Evolutionary conservation across 352 stramenopile genomes (phyloP), one percentile per base, ranked within the genome.

Genomic region (Globisporangium takayamanum): DNA sequence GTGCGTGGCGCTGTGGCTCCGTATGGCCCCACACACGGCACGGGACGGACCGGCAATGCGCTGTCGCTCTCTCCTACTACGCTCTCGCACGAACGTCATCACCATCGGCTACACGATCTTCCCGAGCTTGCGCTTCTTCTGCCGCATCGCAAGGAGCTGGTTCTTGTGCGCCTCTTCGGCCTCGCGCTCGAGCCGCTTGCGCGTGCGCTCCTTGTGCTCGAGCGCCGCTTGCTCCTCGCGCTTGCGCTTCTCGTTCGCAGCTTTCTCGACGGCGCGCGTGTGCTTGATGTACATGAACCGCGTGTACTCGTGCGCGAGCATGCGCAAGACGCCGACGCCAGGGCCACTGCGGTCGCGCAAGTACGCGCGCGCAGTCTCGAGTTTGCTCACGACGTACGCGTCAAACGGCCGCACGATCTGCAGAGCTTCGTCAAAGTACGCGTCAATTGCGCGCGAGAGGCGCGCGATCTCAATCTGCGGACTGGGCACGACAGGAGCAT

Each of bases 211-310:
- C 12, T 76, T 74, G 48, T 73, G 62, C 26, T 80, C 71, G 39
- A 76, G 74, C 0, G 80, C 82, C 57, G 87, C 74, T 39, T 87
- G 69, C 59, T 89, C 76, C 22, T 82, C 71, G 14, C 79, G 80
- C 58, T 87, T 87, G 47, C 80, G 73, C 56, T 89, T 88, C 45
- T 92, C 79, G 48, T 72, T 74, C 33, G 69, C 65, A 6, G 75
- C 83, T 50, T 90, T 92, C 47, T 89, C 83, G 25, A 80, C 74
- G 0, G 83, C 80, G 12, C 80, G 80, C 18, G 76, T 84, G 68
- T 94, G 84, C 60, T 94, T 94, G 48, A 87, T 74, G 66, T 90
- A 89, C 55, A 94, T 57, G 57, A 90, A 89, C 14, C 82, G 82
- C 50, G 85, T 94, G 70, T 92, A 94, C 60, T 94, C 85, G 41